These are phyloP conservation scores for Fennellomyces sp. DNA, from an alignment of 371 early-diverging fungal genomes.

Conservation along the genomic window DNA sequence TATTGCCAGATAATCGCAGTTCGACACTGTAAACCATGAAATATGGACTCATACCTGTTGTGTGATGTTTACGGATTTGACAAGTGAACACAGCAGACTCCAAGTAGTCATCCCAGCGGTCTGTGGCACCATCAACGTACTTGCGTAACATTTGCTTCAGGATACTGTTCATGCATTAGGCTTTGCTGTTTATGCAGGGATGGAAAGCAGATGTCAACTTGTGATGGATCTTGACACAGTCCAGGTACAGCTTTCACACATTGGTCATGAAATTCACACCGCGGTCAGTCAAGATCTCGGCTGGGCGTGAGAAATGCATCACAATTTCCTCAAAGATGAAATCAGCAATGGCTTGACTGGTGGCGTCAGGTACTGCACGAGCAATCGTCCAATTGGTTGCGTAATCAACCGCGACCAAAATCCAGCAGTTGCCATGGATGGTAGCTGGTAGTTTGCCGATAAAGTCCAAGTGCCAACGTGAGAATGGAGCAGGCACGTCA, in stretches of 20 bases:
- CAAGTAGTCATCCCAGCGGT: constrained; percentile 13
- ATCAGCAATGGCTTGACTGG: constrained; percentile 13
- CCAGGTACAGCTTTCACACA: neutral
- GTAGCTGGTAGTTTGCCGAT: constrained; percentile 25
- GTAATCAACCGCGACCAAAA: constrained; percentile 39
- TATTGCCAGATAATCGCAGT: constrained; percentile 14
- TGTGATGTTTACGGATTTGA: constrained; percentile 5
- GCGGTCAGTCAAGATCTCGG: constrained; percentile 24
- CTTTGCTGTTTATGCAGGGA: constrained; percentile 25
- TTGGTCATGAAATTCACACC: constrained; percentile 24
- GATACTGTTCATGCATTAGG: constrained; percentile 18
- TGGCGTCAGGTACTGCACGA: constrained; percentile 31
- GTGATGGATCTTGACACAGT: constrained; percentile 7
- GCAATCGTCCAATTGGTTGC: constrained; percentile 43
- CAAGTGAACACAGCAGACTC: constrained; percentile 14
- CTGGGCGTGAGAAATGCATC: constrained; percentile 30
- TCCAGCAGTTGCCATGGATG: constrained; percentile 18
- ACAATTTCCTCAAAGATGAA: constrained; percentile 33
- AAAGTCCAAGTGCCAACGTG: constrained; percentile 30
- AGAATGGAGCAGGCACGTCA: constrained; percentile 3
- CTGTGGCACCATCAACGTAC: constrained; percentile 4
- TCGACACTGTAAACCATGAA: constrained; percentile 17
- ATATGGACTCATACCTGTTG: constrained; percentile 15
- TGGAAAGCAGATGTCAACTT: constrained; percentile 25
- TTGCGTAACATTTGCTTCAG: constrained; percentile 17